phyloP scores from a whole-genome alignment of 306 rosid species.

The Leucaena leucocephala region DNA sequence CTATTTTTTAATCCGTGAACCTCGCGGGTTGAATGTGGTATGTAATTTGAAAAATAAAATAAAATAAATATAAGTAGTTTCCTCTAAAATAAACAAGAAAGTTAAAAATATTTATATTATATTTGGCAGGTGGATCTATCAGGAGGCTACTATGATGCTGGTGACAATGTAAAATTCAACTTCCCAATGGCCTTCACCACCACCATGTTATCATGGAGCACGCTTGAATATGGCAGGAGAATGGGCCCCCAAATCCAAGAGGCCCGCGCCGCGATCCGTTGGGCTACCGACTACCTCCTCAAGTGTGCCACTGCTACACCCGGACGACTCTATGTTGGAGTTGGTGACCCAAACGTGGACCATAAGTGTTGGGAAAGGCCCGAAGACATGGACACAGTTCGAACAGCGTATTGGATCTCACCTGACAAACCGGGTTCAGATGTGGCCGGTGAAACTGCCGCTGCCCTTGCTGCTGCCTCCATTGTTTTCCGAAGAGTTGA shows the following conservation, averaged over 20 bases:
- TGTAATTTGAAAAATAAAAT: no score
- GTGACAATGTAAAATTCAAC: conserved; percentile 92
- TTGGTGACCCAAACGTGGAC: conserved; percentile 82
- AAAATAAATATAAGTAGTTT: background rate
- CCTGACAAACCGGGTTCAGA: conserved; percentile 76
- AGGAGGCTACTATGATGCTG: conserved; percentile 95
- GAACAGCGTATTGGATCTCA: conserved; percentile 73
- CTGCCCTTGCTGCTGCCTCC: conserved; percentile 92
- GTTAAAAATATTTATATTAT: no score
- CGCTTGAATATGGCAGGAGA: conserved; percentile 72
- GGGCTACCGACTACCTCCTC: conserved; percentile 76
- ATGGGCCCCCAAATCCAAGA: conserved; percentile 64
- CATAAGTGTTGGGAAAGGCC: conserved; percentile 98
- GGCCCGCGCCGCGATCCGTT: conserved; percentile 70
- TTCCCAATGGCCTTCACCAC: conserved; percentile 94
- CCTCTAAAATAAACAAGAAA: background rate
- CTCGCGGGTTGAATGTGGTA: background rate
- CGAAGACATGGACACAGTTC: conserved; percentile 78
- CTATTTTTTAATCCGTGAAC: background rate
- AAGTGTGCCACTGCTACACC: conserved; percentile 80
- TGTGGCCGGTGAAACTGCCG: conserved; percentile 90
- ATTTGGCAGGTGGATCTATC: conserved; percentile 71
- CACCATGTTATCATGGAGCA: conserved; percentile 87
- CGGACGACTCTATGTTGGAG: conserved; percentile 80
- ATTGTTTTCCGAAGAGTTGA: conserved; percentile 74